Evolutionary conservation across 257 asterid genomes (phyloP), one percentile per base, ranked within the genome.

Genomic region (Lithospermum erythrorhizon): DNA sequence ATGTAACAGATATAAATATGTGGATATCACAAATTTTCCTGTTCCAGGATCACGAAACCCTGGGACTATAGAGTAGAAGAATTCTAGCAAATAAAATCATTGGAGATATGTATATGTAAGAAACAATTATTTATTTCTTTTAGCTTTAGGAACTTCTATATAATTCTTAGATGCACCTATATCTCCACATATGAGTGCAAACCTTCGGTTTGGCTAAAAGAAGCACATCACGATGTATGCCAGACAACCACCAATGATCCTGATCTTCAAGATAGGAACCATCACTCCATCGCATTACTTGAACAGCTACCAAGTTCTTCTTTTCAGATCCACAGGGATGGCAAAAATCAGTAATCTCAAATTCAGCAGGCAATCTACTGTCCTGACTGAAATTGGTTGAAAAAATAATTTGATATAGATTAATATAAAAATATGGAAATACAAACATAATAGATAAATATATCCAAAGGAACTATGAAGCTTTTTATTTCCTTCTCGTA

Each of bases 251-350:
- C 98, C 98, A 93, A 75, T 89, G 98, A 66, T 93, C 98, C 79
- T 93, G 98, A 80, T 93, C 98, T 84, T 93, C 98, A 59, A 93
- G 98, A 80, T 93, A 86, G 35, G 97, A 84, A 63, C 98, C 98
- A 73, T 93, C 98, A 70, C 85, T 78, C 98, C 98, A 93, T 70
- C 95, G 76, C 84, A 93, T 78, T 61, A 93, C 98, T 79, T 88
- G 96, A 68, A 89, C 98, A 65, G 98, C 95, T 63, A 93, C 80
- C 70, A 80, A 78, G 67, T 93, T 89, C 64, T 61, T 75, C 83
- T 80, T 48, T 41, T 79, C 85, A 47, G 94, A 84, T 68, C 93
- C 98, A 74, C 81, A 72, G 29, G 90, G 91, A 66, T 85, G 79
- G 68, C 98, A 91, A 69, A 81, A 79, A 17, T 79, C 87, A 9